phyloP scores from a whole-genome alignment of 225 moss, liverwort and hornwort genomes.

The Polytrichum commune region DNA sequence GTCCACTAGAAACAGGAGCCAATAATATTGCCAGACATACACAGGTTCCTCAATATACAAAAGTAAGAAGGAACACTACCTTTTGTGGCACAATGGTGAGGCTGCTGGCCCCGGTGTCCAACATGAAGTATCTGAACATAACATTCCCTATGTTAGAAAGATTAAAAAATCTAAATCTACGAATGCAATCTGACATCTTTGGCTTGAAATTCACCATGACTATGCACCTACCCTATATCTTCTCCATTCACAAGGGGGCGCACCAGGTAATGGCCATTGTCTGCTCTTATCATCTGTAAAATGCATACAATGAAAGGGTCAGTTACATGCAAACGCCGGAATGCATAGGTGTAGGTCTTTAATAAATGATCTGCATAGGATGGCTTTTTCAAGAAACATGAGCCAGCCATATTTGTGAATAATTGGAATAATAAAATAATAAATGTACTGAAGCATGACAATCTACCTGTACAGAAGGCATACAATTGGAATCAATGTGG shows the following conservation, averaged over 20 bases:
- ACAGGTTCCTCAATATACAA: not conserved
- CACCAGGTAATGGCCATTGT: constrained; percentile 90
- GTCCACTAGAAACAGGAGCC: no score
- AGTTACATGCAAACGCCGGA: no score
- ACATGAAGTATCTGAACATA: constrained; percentile 77
- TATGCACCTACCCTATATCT: constrained; percentile 62
- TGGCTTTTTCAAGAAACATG: not conserved
- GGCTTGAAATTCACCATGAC: not conserved
- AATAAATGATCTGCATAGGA: no score
- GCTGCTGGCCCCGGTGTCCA: constrained; percentile 91
- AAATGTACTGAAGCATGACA: not conserved
- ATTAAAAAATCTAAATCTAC: no score
- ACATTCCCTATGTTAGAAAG: not conserved
- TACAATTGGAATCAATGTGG: constrained; percentile 26
- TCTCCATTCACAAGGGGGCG: constrained; percentile 81
- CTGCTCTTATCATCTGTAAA: constrained; percentile 77
- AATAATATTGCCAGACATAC: no score
- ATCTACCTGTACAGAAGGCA: constrained; percentile 44
- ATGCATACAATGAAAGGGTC: not conserved
- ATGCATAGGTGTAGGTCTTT: no score
- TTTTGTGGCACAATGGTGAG: constrained; percentile 75
- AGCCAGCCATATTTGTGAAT: not conserved
- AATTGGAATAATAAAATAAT: no score
- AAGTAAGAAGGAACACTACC: constrained; percentile 32
- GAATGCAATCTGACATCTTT: no score